Evolutionary conservation across 202 grass and related monocot species (phyloP).

Genomic region (Thinopyrum obtusiflorum): DNA sequence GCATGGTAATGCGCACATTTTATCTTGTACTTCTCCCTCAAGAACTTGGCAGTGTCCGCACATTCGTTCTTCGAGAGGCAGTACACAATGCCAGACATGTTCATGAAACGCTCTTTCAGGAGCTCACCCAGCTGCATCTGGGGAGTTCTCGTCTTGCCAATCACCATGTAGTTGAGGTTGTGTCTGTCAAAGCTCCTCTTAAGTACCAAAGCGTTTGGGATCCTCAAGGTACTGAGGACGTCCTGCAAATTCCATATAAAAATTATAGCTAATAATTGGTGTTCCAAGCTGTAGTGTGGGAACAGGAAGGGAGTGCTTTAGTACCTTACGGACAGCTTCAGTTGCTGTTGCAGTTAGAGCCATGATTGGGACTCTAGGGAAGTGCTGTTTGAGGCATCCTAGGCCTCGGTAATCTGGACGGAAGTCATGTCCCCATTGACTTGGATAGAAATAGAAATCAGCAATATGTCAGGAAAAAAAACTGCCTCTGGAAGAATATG

Average conservation of each 20-base stretch:
- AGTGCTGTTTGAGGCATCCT: constrained; percentile 89
- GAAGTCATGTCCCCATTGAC: constrained; percentile 97
- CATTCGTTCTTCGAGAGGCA: constrained; percentile 91
- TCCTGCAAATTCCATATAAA: constrained; percentile 56
- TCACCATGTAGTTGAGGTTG: constrained; percentile 76
- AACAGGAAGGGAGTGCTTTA: constrained; percentile 9
- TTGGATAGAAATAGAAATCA: constrained; percentile 33
- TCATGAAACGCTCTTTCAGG: constrained; percentile 68
- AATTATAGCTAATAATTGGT: constrained; percentile 1
- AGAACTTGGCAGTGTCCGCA: constrained; percentile 70
- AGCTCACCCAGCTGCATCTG: constrained; percentile 72
- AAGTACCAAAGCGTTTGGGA: constrained; percentile 60
- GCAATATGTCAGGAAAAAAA: constrained; percentile 7
- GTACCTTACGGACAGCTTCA: constrained; percentile 68
- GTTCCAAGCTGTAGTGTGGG: constrained; percentile 1
- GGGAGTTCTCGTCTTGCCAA: constrained; percentile 63
- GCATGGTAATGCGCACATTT: constrained; percentile 80
- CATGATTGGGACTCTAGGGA: constrained; percentile 73
- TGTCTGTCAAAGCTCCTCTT: constrained; percentile 84
- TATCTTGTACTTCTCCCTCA: constrained; percentile 80
- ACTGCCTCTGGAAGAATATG: background rate
- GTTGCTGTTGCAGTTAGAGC: constrained; percentile 96
- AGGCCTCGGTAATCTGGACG: constrained; percentile 81
- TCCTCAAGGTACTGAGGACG: constrained; percentile 54
- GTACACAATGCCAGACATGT: constrained; percentile 80